Evolutionary conservation across 306 rosid genomes (phyloP).

Genomic region (Comarum palustre): DNA sequence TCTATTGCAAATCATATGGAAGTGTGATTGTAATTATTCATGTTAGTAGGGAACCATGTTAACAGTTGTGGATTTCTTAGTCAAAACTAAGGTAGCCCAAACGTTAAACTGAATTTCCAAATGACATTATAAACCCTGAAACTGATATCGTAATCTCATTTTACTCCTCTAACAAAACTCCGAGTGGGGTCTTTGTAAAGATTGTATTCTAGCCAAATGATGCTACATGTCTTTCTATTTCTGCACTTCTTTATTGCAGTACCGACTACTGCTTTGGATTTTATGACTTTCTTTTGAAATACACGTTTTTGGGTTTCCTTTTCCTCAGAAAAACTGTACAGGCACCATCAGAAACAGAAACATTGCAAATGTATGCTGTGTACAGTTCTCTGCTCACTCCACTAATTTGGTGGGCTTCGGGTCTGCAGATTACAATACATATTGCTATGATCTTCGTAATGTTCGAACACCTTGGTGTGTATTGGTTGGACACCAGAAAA

Average conservation of each 20-base stretch:
- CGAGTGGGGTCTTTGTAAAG: background rate
- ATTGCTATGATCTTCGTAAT: slow-evolving; percentile 93
- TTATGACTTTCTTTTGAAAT: slow-evolving; percentile 29
- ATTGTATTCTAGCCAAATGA: slow-evolving; percentile 8
- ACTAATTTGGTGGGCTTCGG: slow-evolving; percentile 77
- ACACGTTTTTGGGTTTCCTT: slow-evolving; percentile 3
- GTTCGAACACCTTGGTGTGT: slow-evolving; percentile 82
- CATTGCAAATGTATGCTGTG: slow-evolving; percentile 89
- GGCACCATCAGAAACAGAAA: slow-evolving; percentile 70
- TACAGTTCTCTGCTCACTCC: slow-evolving; percentile 88
- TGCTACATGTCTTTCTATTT: slow-evolving; percentile 4
- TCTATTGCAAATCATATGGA: background rate
- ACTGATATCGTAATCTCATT: background rate
- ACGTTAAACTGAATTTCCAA: background rate
- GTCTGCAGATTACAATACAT: slow-evolving; percentile 74
- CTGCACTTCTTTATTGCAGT: slow-evolving; percentile 2
- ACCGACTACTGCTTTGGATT: slow-evolving; percentile 7
- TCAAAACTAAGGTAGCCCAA: background rate
- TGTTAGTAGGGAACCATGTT: background rate
- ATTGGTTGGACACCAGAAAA: slow-evolving; percentile 67
- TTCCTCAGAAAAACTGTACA: slow-evolving; percentile 63
- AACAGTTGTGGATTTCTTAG: background rate
- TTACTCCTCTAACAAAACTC: background rate
- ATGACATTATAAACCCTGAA: background rate
- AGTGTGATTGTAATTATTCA: background rate